Evolutionary conservation across 176 grass and related monocot species (phyloP).

Genomic region (Avena insularis): DNA sequence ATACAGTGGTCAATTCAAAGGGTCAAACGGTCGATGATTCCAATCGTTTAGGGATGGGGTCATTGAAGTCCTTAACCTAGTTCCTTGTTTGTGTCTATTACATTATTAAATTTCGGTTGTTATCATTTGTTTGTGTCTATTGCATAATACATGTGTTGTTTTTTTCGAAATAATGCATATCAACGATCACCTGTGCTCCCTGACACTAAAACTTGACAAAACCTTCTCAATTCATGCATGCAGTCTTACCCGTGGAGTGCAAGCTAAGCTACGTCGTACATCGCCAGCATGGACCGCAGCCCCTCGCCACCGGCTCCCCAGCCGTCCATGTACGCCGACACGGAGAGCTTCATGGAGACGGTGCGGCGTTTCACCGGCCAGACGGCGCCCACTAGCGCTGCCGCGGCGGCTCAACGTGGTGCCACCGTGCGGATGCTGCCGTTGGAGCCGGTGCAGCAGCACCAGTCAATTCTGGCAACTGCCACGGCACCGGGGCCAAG

Average conservation of each 20-base stretch:
- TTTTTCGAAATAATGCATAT: neutral
- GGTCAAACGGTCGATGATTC: no score
- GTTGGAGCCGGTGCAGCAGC: conserved; percentile 2
- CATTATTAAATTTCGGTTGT: no score
- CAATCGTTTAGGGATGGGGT: no score
- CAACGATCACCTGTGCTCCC: neutral
- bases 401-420: neutral
- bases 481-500: no score
- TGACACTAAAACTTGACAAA: neutral
- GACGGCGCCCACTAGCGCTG: neutral
- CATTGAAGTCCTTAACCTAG: no score
- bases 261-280: neutral
- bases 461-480: neutral
- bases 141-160: no score
- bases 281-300: conserved; percentile 19
- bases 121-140: no score
- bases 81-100: no score
- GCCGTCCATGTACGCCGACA: neutral
- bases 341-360: conserved; percentile 45
- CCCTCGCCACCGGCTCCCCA: conserved; percentile 11
- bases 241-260: neutral
- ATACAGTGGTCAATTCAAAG: no score
- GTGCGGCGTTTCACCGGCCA: conserved; percentile 51
- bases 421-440: neutral
- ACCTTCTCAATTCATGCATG: neutral